These are phyloP conservation scores for Flaveria ramosissima DNA, from an alignment of 129 eudicot genomes.

Conservation along the genomic window DNA sequence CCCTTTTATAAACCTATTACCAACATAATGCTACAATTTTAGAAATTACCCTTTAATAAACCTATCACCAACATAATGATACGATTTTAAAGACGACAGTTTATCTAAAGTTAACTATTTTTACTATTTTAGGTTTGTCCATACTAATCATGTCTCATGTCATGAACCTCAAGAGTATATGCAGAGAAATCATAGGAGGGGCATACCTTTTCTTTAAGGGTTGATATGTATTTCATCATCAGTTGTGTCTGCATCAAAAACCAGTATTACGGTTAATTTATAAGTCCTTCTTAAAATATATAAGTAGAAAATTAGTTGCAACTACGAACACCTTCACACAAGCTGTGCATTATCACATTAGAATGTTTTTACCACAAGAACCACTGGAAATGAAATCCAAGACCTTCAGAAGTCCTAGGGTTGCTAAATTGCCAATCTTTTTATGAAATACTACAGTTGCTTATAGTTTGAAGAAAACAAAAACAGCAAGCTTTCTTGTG, in stretches of 20 bases:
- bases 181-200: background rate
- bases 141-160: background rate
- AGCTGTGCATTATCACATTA: background rate
- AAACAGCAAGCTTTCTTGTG: too few species aligned
- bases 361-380: background rate
- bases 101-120: background rate
- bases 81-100: background rate
- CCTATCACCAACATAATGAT: background rate
- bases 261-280: background rate
- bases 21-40: too few species aligned
- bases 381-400: background rate
- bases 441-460: too few species aligned
- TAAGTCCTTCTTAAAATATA: background rate
- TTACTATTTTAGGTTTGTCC: background rate
- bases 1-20: too few species aligned
- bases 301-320: background rate
- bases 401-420: too few species aligned
- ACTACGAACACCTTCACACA: background rate
- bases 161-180: background rate
- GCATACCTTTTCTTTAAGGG: conserved; percentile 16
- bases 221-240: conserved; percentile 17
- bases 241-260: conserved; percentile 11
- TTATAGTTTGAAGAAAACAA: too few species aligned
- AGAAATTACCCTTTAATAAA: too few species aligned
- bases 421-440: too few species aligned